phyloP scores from a whole-genome alignment of 1,284 basidiomycete genomes.

The Tylopilus sp. region DNA sequence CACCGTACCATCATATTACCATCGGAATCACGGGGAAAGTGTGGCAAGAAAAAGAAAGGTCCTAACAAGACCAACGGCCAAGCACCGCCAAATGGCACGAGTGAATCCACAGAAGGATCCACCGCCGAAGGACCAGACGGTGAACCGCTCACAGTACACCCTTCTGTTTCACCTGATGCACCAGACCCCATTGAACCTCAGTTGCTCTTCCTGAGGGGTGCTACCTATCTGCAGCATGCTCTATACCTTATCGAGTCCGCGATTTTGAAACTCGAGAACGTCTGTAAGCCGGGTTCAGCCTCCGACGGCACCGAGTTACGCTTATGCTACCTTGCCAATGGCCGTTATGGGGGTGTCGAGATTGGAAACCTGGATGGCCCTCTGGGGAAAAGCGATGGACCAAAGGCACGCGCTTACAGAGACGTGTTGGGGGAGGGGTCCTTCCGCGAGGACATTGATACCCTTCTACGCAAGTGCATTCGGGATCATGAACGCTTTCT shows the following conservation, averaged over 20 bases:
- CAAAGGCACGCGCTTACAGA: constrained; percentile 64
- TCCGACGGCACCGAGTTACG: constrained; percentile 70
- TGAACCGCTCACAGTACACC: constrained; percentile 55
- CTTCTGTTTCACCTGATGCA: constrained; percentile 67
- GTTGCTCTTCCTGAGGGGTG: constrained; percentile 75
- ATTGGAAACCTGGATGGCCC: constrained; percentile 74
- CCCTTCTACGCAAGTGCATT: constrained; percentile 65
- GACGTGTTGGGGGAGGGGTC: constrained; percentile 48
- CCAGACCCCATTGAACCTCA: constrained; percentile 80
- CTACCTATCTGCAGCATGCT: constrained; percentile 75
- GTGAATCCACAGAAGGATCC: constrained; percentile 44
- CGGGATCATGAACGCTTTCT: constrained; percentile 80
- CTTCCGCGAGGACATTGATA: constrained; percentile 58
- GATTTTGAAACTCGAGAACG: constrained; percentile 64
- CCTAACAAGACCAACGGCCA: constrained; percentile 51
- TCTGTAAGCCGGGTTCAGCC: constrained; percentile 51
- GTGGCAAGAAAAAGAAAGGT: constrained; percentile 51
- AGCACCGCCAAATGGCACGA: constrained; percentile 62
- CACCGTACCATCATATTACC: constrained; percentile 45
- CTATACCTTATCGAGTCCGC: constrained; percentile 68
- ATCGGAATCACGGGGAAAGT: constrained; percentile 47
- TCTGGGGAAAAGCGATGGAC: constrained; percentile 54
- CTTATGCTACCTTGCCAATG: constrained; percentile 67
- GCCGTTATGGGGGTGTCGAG: constrained; percentile 74
- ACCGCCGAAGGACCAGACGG: constrained; percentile 49